Evolutionary conservation across 2,329 filamentous ascomycete species (phyloP).

Genomic region (Sclerotinia sclerotiorum): DNA sequence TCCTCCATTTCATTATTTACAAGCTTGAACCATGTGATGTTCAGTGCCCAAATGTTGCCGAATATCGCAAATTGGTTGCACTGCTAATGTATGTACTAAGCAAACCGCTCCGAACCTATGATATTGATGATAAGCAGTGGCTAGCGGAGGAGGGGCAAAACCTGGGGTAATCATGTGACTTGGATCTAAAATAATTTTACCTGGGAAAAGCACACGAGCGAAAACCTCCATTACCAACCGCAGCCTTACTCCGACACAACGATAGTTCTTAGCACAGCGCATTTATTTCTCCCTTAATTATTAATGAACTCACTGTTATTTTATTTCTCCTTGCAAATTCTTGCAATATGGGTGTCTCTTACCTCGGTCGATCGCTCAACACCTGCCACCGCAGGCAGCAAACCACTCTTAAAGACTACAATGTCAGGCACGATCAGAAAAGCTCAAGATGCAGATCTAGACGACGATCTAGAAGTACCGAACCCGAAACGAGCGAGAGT

Average conservation of each 20-base stretch:
- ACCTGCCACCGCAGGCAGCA: constrained; percentile 24
- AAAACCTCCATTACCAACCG: constrained; percentile 5
- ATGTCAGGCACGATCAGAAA: constrained; percentile 37
- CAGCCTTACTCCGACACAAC: constrained; percentile 7
- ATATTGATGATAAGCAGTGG: not conserved
- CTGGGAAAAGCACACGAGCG: constrained; percentile 19
- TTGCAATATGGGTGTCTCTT: constrained; percentile 22
- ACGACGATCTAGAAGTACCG: constrained; percentile 33
- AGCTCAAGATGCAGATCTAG: constrained; percentile 35
- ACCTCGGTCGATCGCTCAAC: constrained; percentile 14
- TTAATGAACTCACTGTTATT: constrained; percentile 13
- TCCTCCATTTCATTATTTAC: not conserved
- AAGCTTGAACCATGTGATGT: not conserved
- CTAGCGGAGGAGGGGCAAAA: constrained; percentile 11
- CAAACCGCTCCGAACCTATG: not conserved
- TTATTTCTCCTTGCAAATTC: not conserved
- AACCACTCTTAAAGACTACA: constrained; percentile 38
- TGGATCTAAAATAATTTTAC: constrained; percentile 17
- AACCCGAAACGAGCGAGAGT: constrained; percentile 38
- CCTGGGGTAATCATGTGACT: constrained; percentile 16
- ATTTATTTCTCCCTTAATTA: not conserved
- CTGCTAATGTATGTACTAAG: not conserved
- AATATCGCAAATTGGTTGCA: not conserved
- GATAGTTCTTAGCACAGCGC: not conserved
- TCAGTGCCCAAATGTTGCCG: not conserved